Conservation (phyloP, 2,329 filamentous ascomycete species). For the Helotiales sp. region DNA sequence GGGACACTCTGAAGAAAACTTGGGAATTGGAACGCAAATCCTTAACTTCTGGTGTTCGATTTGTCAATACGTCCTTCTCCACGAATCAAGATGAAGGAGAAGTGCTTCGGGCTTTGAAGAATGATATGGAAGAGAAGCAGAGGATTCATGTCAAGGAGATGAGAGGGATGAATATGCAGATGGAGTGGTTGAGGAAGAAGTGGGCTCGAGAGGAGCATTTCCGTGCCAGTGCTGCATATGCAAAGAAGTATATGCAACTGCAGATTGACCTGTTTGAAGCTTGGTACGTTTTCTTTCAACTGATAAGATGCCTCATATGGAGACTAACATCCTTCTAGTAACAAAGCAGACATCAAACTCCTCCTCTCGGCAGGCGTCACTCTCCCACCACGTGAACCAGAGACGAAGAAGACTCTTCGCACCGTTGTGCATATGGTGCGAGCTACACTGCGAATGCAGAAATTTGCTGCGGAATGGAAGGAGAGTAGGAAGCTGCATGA, state of each 20-base stretch:
- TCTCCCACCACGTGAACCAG: conserved; percentile 12
- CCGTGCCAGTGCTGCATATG: conserved; percentile 77
- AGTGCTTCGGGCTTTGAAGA: conserved; percentile 36
- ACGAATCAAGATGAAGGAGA: conserved; percentile 39
- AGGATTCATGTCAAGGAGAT: conserved; percentile 73
- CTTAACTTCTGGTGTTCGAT: conserved; percentile 40
- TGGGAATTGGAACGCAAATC: conserved; percentile 26
- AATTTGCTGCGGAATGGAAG: conserved; percentile 48
- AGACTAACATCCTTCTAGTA: conserved; percentile 55
- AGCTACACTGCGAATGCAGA: conserved; percentile 51
- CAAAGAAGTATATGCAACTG: conserved; percentile 80
- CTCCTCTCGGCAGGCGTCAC: conserved; percentile 73
- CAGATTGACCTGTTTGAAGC: conserved; percentile 82
- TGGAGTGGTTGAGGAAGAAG: conserved; percentile 83
- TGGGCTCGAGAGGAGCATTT: conserved; percentile 80
- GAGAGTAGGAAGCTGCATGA: conserved; percentile 47
- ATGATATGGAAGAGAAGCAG: conserved; percentile 45
- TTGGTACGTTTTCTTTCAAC: conserved; percentile 67
- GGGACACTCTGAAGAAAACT: background rate
- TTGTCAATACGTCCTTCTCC: conserved; percentile 39
- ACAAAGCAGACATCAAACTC: conserved; percentile 85
- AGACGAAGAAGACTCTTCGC: conserved; percentile 39
- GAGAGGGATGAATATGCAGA: conserved; percentile 81
- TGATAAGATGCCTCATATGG: conserved; percentile 6
- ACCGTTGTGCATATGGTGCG: conserved; percentile 49